Conservation (phyloP, 805 yeast genomes). For the Candida oleophila region DNA sequence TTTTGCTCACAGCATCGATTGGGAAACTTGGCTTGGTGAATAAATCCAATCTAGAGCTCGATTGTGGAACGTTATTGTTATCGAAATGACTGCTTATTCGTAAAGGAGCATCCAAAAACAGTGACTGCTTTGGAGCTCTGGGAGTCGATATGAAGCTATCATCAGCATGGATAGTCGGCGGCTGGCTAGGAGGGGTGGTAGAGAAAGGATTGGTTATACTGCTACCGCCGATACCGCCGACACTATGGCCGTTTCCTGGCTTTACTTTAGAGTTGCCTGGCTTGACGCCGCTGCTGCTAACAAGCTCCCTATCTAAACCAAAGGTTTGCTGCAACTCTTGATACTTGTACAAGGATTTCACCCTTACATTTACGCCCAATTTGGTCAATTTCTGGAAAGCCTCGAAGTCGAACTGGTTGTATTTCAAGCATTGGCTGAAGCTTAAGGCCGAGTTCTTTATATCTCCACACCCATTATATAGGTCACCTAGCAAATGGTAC, state of each 20-base stretch:
- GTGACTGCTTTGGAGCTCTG: constrained; percentile 16
- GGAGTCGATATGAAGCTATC: constrained; percentile 9
- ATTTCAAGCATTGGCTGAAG: constrained; percentile 65
- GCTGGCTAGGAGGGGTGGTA: constrained; percentile 3
- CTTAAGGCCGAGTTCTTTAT: constrained; percentile 61
- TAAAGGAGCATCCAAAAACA: constrained; percentile 38
- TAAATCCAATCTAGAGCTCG: background rate
- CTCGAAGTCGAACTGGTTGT: constrained; percentile 83
- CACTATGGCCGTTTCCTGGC: background rate
- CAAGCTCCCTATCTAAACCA: background rate
- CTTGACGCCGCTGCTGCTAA: background rate
- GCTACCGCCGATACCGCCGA: constrained; percentile 2
- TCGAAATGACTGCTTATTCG: constrained; percentile 15
- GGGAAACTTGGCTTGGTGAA: constrained; percentile 33
- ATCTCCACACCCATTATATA: constrained; percentile 60
- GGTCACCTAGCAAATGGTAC: constrained; percentile 66
- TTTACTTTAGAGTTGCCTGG: background rate
- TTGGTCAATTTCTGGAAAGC: constrained; percentile 75
- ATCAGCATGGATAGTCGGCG: constrained; percentile 5
- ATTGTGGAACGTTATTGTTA: background rate
- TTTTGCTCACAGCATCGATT: constrained; percentile 17
- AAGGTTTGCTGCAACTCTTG: background rate
- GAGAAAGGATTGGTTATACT: constrained; percentile 30
- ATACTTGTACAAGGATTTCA: constrained; percentile 50
- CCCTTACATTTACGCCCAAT: constrained; percentile 68